Percentiles rank a stretch among this genome's conserved stretches.
phyloP scores from a whole-genome alignment of 768 basidiomycete genomes.

The Termitomyces sp. region DNA sequence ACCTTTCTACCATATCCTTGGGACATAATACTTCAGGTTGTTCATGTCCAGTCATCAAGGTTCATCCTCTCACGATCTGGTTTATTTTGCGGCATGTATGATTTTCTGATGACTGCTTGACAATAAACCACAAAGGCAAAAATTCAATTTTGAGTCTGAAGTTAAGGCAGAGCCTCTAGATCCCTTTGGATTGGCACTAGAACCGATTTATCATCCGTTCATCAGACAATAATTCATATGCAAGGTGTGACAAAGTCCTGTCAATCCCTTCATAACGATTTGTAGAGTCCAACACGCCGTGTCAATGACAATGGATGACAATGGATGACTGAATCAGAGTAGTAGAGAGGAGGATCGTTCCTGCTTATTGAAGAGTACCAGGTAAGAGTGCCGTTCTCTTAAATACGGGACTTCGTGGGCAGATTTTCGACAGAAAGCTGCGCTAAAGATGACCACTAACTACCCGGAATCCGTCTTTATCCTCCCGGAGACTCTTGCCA shows the following conservation, averaged over 20 bases:
- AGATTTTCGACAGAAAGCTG: not conserved
- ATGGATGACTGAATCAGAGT: too few relatives aligned
- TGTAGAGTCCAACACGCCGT: not conserved
- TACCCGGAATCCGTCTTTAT: not conserved
- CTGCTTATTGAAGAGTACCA: not conserved
- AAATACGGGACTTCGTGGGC: not conserved
- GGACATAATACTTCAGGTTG: not conserved
- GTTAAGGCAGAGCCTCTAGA: not conserved
- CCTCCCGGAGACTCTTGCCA: slow-evolving; percentile 23
- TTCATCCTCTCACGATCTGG: not conserved
- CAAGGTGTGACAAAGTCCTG: not conserved
- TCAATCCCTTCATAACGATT: not conserved
- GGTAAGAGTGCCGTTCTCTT: not conserved
- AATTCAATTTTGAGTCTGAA: not conserved
- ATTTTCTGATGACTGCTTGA: not conserved
- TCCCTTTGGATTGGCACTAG: too few relatives aligned
- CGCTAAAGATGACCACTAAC: not conserved
- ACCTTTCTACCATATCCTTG: not conserved
- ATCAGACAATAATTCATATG: too few relatives aligned
- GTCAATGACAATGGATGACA: not conserved
- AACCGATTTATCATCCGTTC: too few relatives aligned
- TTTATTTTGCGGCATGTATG: too few relatives aligned
- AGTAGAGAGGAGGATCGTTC: not conserved
- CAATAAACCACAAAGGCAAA: not conserved
- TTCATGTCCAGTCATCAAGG: not conserved